phyloP scores from a whole-genome alignment of 352 stramenopile genomes.

The Phytopythium mirpurense region DNA sequence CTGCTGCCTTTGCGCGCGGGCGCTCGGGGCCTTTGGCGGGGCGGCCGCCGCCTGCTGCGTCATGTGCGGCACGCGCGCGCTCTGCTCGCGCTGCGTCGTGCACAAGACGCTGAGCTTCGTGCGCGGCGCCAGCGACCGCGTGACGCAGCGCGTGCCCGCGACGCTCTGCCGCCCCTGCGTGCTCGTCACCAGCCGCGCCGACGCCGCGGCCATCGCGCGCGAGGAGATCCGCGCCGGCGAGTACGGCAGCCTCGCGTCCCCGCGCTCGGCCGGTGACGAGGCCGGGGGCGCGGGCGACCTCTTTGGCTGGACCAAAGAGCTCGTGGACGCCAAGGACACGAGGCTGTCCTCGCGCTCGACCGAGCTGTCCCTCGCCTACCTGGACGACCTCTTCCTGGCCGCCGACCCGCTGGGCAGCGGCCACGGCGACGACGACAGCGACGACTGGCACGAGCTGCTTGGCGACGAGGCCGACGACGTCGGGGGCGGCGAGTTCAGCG shows the following conservation, averaged over 20 bases:
- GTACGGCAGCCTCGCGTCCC: constrained; percentile 19
- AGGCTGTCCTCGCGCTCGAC: background rate
- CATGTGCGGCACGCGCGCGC: constrained; percentile 20
- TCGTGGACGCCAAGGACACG: background rate
- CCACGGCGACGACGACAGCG: constrained; percentile 4
- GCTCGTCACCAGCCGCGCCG: constrained; percentile 13
- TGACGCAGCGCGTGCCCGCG: constrained; percentile 14
- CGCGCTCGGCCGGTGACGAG: constrained; percentile 11
- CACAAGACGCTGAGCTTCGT: constrained; percentile 20
- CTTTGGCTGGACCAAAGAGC: too few relatives aligned
- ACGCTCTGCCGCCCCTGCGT: constrained; percentile 23
- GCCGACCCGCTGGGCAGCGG: constrained; percentile 8
- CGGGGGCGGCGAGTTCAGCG: background rate
- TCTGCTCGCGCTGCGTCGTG: constrained; percentile 24
- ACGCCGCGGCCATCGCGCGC: constrained; percentile 17
- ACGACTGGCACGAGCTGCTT: constrained; percentile 3
- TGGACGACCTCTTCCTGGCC: constrained; percentile 2
- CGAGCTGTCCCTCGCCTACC: constrained; percentile 3
- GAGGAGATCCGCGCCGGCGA: constrained; percentile 30
- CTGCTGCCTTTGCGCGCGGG: constrained; percentile 9
- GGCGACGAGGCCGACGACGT: constrained; percentile 8
- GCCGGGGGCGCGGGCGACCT: too few relatives aligned
- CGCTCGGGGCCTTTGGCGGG: constrained; percentile 12
- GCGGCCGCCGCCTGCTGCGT: constrained; percentile 7
- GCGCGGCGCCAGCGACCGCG: constrained; percentile 13